Base-by-base conservation (phyloP, 106 monocot species). In the Dioscorea alata region DNA sequence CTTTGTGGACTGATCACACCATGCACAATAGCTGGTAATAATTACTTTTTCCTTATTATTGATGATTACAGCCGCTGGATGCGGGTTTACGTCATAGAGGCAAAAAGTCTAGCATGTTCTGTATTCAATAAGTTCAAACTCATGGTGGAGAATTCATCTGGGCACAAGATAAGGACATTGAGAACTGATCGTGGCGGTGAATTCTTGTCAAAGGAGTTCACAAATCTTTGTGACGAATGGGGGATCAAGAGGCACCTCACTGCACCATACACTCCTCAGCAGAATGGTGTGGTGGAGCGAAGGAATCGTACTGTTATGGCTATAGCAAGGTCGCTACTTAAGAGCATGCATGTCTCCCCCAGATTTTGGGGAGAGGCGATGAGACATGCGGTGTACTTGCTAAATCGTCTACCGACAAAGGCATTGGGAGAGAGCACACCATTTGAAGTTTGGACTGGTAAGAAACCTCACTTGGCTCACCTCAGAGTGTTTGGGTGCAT, bases 361-460 rank as follows among this genome's bases (percentile, higher is more conserved):
- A 31, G 9, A 21, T 57, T 77, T 33, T 77, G 76, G 76, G 76
- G 64, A 23, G 76, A 77, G 52, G 76, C 9, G 1, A 54, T 77
- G 19, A 18, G 62, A 16, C 62, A 34, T 23, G 25, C 70, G 16
- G 54, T 57, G 0, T 71, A n/a, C 23, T 22, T 77, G 0, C 50
- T 77, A 0, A 77, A 77, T 33, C 69, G 69, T 16, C 12, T 53
- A 18, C 51, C 63, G 49, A 77, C 69, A 4, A 77, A 70, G 48
- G 50, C 20, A 0, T 12, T 70, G 32, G 21, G 31, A 7, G 51
- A 68, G 2, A 22, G 17, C 15, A 69, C 75, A 1, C 68, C 68
- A 2, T 65, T 32, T 16, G 75, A 75, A 61, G 75, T 58, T 4
- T 68, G 66, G 50, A 58, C 17, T 25, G 48, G 57, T 22, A 65